Base-by-base conservation (phyloP, 1,139 yeast species). In the Sugiyamaella novakii region DNA sequence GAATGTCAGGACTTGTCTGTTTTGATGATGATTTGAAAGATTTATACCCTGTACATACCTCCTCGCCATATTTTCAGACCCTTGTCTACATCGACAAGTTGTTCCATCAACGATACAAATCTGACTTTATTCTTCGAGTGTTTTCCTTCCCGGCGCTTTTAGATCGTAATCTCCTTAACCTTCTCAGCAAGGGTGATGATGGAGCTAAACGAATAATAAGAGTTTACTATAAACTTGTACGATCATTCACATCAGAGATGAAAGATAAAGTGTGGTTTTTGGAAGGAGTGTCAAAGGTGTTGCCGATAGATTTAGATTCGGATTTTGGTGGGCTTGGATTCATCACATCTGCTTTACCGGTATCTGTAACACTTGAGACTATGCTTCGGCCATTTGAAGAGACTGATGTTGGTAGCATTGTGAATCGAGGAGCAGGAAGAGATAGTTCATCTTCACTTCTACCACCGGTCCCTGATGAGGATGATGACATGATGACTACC, bases 141-240 rank as follows among this genome's bases (percentile, higher is more conserved):
- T 91, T 91, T 73, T 92, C 96, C 8, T 89, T 91, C 68, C 98
- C 98, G 3, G 97, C 97, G 0, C 70, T 91, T 43, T 71, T 91
- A 56, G 97, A 91, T 65, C 85, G 84, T 62, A 77, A 80, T 25
- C 84, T 91, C 58, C 72, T 89, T 38, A 81, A 85, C 1, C 67
- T 89, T 34, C 75, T 91, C 44, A 85, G 87, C 80, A 79, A 83
- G 12, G 95, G 96, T 36, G 97, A 91, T 66, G 70, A 82, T 39
- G 80, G 84, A 53, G 94, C 97, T 4, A 87, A 87, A 88, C 73
- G 94, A 57, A 87, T 91, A 54, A 87, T 91, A 86, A 75, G 94
- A 59, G 84, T 87, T 43, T 91, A 89, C 70, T 91, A 89, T 69
- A 83, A 86, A 54, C 71, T 91, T 50, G 76, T 91, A 45, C 74